Percentiles rank a stretch among this genome's conserved stretches.
Conservation (phyloP, 2,329 filamentous ascomycete species). For the Hymenoscyphus scutula region DNA sequence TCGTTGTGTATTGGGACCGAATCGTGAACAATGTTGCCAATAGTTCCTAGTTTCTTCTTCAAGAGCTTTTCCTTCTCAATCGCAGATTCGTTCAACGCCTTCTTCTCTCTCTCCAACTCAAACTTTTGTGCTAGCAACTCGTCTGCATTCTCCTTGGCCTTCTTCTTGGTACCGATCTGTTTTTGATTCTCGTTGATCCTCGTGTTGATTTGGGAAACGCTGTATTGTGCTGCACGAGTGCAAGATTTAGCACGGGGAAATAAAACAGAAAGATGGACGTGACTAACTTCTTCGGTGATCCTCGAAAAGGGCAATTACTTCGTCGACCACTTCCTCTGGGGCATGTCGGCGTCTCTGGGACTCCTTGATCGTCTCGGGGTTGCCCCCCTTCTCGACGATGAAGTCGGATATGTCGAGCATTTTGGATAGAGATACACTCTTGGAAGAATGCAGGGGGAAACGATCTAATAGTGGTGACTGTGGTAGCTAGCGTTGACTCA, state of each 20-base stretch:
- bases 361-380: slow-evolving; percentile 88
- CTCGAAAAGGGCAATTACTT: slow-evolving; percentile 83
- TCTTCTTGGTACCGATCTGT: slow-evolving; percentile 88
- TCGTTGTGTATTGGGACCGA: slow-evolving; percentile 80
- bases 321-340: slow-evolving; percentile 80
- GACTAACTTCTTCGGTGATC: slow-evolving; percentile 72
- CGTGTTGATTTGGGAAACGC: slow-evolving; percentile 74
- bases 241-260: neutral
- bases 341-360: slow-evolving; percentile 82
- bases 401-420: slow-evolving; percentile 81
- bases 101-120: slow-evolving; percentile 77
- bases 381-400: slow-evolving; percentile 81
- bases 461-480: neutral
- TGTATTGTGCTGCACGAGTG: slow-evolving; percentile 60
- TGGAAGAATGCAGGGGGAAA: neutral
- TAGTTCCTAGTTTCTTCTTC: slow-evolving; percentile 74
- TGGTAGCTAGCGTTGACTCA: slow-evolving; percentile 10
- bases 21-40: slow-evolving; percentile 90
- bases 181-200: slow-evolving; percentile 89
- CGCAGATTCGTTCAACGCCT: slow-evolving; percentile 71
- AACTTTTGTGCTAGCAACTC: slow-evolving; percentile 77
- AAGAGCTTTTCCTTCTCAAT: slow-evolving; percentile 71
- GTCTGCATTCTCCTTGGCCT: slow-evolving; percentile 85
- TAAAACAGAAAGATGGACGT: neutral
- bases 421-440: slow-evolving; percentile 22